Conservation (phyloP, 495 filamentous ascomycete species). For the Aspergillus campestris region DNA sequence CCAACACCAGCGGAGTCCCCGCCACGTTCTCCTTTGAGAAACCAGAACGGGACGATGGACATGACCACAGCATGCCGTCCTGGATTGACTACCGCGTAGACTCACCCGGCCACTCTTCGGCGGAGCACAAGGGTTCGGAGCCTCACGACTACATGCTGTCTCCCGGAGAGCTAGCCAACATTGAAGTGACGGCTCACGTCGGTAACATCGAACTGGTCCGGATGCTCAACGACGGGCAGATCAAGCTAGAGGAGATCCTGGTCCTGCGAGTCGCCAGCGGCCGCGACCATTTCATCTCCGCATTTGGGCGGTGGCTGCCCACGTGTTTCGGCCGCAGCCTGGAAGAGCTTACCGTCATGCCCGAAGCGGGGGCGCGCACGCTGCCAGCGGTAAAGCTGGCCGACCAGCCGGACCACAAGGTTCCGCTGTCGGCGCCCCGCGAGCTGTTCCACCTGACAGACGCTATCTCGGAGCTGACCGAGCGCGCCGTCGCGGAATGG, state of each 20-base stretch:
- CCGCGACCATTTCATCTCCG: conserved; percentile 83
- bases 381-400: conserved; percentile 23
- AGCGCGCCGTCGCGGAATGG: conserved; percentile 72
- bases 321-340: conserved; percentile 78
- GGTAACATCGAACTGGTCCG: conserved; percentile 53
- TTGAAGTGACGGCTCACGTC: conserved; percentile 57
- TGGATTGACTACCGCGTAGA: conserved; percentile 67
- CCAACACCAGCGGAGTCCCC: conserved; percentile 76
- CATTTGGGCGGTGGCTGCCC: conserved; percentile 68
- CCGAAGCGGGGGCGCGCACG: conserved; percentile 61
- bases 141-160: conserved; percentile 51
- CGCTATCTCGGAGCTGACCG: conserved; percentile 63
- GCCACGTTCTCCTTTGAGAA: conserved; percentile 70
- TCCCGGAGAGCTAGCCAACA: conserved; percentile 73
- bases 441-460: conserved; percentile 87
- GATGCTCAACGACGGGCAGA: conserved; percentile 58
- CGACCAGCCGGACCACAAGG: conserved; percentile 32
- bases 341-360: conserved; percentile 74
- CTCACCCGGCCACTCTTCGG: conserved; percentile 25
- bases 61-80: conserved; percentile 32
- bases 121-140: conserved; percentile 20
- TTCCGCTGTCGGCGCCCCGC: conserved; percentile 63
- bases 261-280: conserved; percentile 81
- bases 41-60: conserved; percentile 41
- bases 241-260: conserved; percentile 72